Evolutionary conservation across 768 basidiomycete species (phyloP).

Genomic region (Hericium coralloides): DNA sequence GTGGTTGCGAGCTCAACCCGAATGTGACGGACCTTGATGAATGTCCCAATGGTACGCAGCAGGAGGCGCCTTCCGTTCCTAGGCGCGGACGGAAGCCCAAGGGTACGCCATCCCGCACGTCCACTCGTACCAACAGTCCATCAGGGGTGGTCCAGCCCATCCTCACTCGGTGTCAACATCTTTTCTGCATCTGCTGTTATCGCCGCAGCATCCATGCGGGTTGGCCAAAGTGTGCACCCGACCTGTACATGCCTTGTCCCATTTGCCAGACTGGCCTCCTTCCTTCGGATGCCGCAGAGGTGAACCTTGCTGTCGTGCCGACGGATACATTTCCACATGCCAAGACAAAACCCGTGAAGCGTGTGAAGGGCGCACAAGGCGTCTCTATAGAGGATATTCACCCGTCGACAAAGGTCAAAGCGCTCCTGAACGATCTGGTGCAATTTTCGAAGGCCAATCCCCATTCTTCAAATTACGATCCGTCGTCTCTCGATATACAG

Average conservation of each 20-base stretch:
- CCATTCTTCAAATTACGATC: conserved; percentile 81
- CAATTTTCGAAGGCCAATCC: conserved; percentile 80
- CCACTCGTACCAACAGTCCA: conserved; percentile 67
- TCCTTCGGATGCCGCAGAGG: conserved; percentile 73
- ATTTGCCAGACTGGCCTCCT: conserved; percentile 65
- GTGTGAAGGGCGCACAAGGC: conserved; percentile 59
- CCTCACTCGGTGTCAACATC: conserved; percentile 88
- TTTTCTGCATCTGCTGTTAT: conserved; percentile 88
- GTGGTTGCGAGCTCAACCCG: conserved; percentile 64
- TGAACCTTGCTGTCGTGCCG: conserved; percentile 51
- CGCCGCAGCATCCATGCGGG: conserved; percentile 65
- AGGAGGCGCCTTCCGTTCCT: conserved; percentile 38
- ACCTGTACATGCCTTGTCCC: conserved; percentile 57
- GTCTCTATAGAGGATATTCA: conserved; percentile 43
- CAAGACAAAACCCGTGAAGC: conserved; percentile 59
- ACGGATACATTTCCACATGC: conserved; percentile 21
- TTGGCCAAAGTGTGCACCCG: conserved; percentile 65
- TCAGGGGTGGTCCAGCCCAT: conserved; percentile 46
- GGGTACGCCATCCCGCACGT: conserved; percentile 46
- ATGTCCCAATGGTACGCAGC: conserved; percentile 36
- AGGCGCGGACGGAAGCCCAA: conserved; percentile 48
- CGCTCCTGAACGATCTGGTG: conserved; percentile 71
- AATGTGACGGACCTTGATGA: conserved; percentile 35
- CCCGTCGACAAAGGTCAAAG: conserved; percentile 84
- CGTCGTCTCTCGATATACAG: conserved; percentile 60